phyloP scores from a whole-genome alignment of 169 alveolate species.

The Theileria orientalis region DNA sequence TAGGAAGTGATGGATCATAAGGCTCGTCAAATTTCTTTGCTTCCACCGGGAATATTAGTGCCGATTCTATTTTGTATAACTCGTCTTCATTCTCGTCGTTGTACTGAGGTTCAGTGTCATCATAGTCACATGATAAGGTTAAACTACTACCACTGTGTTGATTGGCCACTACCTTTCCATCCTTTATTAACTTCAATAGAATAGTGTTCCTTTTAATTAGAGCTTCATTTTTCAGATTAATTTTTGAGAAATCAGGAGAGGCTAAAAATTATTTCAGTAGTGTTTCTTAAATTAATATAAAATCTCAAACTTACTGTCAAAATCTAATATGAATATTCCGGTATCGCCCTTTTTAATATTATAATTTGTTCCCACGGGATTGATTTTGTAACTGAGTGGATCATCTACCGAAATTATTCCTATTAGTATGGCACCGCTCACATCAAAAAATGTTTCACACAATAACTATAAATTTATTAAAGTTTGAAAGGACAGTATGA shows the following conservation, averaged over 20 bases:
- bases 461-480: constrained; percentile 16
- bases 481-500: not conserved
- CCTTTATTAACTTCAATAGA: not conserved
- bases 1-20: not conserved
- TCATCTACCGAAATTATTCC: constrained; percentile 33
- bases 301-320: not conserved
- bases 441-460: constrained; percentile 31
- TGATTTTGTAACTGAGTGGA: constrained; percentile 15
- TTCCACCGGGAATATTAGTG: not conserved
- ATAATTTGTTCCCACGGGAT: constrained; percentile 41
- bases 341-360: constrained; percentile 46
- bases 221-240: not conserved
- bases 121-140: not conserved
- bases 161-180: not conserved
- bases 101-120: not conserved
- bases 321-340: constrained; percentile 48
- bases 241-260: constrained; percentile 14
- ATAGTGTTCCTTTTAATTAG: constrained; percentile 8
- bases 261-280: not conserved
- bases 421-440: constrained; percentile 21
- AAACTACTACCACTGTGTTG: not conserved
- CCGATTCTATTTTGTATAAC: not conserved
- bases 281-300: not conserved
- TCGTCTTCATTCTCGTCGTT: not conserved
- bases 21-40: not conserved